Conservation (phyloP, 805 yeast species). For the Wickerhamomyces kurtzmanii region DNA sequence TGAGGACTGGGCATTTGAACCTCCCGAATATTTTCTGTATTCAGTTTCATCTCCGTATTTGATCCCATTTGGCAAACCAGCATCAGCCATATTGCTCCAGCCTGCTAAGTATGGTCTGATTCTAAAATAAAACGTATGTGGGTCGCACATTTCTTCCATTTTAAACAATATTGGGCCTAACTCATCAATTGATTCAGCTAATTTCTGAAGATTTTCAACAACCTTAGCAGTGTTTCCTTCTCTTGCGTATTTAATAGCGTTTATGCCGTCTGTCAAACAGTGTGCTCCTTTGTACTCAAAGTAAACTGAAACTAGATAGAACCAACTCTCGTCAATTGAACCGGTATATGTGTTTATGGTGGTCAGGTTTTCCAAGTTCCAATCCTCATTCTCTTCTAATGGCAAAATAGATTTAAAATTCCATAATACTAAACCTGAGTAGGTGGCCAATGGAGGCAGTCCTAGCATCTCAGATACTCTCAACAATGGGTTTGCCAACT, state of each 20-base stretch:
- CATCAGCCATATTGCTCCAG: constrained; percentile 85
- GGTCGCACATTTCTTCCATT: constrained; percentile 93
- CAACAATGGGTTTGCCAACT: constrained; percentile 63
- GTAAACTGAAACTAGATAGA: constrained; percentile 78
- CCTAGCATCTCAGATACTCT: constrained; percentile 48
- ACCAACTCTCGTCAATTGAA: constrained; percentile 88
- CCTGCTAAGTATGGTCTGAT: constrained; percentile 90
- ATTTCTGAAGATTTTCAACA: constrained; percentile 37
- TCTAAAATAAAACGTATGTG: constrained; percentile 80
- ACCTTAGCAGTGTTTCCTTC: constrained; percentile 31
- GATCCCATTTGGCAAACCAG: constrained; percentile 75
- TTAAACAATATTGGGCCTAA: constrained; percentile 65
- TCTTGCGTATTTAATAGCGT: constrained; percentile 50
- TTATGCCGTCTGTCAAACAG: constrained; percentile 56
- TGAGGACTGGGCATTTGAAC: constrained; percentile 90
- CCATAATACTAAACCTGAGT: constrained; percentile 85
- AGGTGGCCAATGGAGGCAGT: constrained; percentile 81
- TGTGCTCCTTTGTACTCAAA: constrained; percentile 79
- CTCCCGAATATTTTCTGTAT: constrained; percentile 67
- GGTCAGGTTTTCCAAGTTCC: constrained; percentile 58
- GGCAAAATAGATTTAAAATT: constrained; percentile 63
- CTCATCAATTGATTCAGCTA: constrained; percentile 70
- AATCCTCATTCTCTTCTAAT: constrained; percentile 15
- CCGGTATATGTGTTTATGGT: constrained; percentile 85
- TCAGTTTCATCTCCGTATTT: constrained; percentile 56